Conservation (phyloP, 768 basidiomycete species). For the Phanerochaete sordida region DNA sequence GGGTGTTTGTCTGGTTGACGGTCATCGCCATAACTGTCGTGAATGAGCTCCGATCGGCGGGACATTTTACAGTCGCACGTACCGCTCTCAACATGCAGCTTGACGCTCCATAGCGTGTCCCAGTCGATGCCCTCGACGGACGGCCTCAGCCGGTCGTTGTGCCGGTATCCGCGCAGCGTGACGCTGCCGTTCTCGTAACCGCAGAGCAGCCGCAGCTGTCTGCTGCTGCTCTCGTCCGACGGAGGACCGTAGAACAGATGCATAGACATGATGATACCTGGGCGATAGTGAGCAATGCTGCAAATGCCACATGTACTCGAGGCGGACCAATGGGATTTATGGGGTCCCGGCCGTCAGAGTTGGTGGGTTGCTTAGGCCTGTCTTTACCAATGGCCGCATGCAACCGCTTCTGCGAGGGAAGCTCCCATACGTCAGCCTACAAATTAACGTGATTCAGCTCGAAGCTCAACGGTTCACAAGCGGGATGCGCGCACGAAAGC, state of each 20-base stretch:
- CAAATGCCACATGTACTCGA: not conserved
- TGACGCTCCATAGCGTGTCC: conserved; percentile 64
- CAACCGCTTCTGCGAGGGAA: conserved; percentile 64
- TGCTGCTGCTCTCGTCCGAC: conserved; percentile 12
- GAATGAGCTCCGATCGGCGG: not conserved
- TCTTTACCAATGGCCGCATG: conserved; percentile 82
- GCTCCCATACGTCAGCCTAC: conserved; percentile 84
- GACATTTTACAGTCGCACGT: conserved; percentile 16
- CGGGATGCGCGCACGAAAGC: conserved; percentile 50
- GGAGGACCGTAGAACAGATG: conserved; percentile 49
- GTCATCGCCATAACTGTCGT: conserved; percentile 81
- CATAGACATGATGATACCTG: conserved; percentile 89
- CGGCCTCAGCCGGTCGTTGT: conserved; percentile 31
- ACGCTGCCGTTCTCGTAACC: conserved; percentile 90
- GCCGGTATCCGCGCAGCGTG: conserved; percentile 54
- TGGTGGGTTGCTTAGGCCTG: conserved; percentile 23
- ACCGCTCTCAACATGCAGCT: conserved; percentile 74
- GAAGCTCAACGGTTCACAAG: not conserved
- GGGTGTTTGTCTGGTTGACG: conserved; percentile 51
- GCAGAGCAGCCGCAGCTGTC: conserved; percentile 57
- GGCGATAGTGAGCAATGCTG: not conserved
- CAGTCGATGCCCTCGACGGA: conserved; percentile 74
- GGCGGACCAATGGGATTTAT: conserved; percentile 51
- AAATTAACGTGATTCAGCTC: too few species aligned
- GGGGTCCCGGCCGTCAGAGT: conserved; percentile 41